These are phyloP conservation scores for Dictyostelium capitatum DNA, from an alignment of 78 protist genomes.

Conservation along the genomic window DNA sequence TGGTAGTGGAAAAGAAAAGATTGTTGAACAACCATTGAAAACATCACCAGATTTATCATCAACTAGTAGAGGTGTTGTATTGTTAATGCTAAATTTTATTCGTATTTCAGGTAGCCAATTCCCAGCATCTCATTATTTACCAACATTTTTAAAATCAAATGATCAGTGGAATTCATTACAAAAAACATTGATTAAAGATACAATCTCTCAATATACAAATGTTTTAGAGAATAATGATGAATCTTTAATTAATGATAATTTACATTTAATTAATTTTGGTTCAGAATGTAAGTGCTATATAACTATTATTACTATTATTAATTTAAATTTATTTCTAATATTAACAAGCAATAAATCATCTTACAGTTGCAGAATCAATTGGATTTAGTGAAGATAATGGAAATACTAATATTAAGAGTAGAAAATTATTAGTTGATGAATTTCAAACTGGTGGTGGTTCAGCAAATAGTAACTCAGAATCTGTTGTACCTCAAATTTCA, in stretches of 20 bases:
- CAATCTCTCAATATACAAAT: background rate
- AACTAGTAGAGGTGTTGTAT: conserved; percentile 38
- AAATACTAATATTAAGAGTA: background rate
- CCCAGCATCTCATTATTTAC: conserved; percentile 12
- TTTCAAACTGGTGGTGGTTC: conserved; percentile 3
- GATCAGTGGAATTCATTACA: conserved; percentile 47
- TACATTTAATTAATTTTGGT: conserved; percentile 30
- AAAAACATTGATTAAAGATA: background rate
- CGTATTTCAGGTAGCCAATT: conserved; percentile 22
- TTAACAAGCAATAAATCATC: background rate
- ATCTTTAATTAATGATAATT: background rate
- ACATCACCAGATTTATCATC: background rate
- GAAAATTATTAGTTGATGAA: conserved; percentile 36
- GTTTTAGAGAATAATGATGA: background rate
- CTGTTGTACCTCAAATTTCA: background rate
- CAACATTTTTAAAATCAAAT: conserved; percentile 50
- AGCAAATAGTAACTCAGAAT: background rate
- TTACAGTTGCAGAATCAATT: conserved; percentile 64
- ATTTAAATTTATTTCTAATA: background rate
- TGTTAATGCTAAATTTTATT: conserved; percentile 48
- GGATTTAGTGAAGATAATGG: conserved; percentile 61
- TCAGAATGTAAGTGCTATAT: conserved; percentile 39
- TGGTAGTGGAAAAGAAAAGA: background rate
- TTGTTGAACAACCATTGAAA: background rate
- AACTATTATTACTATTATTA: background rate